Conservation (phyloP, 257 asterid genomes). For the Coffea eugenioides region DNA sequence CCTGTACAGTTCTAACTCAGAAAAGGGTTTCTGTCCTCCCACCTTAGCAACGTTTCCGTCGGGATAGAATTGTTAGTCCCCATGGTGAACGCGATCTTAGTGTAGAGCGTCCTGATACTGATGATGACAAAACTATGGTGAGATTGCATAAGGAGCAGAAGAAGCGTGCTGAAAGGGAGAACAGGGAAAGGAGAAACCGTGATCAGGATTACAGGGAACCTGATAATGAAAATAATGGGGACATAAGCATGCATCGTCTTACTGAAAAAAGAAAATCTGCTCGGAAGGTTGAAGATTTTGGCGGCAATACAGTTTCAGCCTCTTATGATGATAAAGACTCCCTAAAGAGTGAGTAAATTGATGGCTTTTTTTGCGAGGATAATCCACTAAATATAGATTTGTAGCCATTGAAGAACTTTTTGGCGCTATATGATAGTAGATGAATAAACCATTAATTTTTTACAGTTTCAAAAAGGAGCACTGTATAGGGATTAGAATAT, state of each 20-base stretch:
- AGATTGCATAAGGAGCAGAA: constrained; percentile 81
- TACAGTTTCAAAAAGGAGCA: neutral
- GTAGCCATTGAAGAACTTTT: neutral
- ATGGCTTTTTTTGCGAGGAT: constrained; percentile 8
- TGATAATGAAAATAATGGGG: constrained; percentile 66
- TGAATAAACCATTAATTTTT: neutral
- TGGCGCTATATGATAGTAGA: neutral
- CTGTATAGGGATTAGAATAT: neutral
- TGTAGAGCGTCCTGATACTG: constrained; percentile 75
- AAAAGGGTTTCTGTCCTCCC: neutral
- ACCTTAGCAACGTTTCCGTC: constrained; percentile 55
- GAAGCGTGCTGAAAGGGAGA: constrained; percentile 74
- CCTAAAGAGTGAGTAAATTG: constrained; percentile 65
- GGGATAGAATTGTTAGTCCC: constrained; percentile 65
- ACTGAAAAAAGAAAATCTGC: constrained; percentile 70
- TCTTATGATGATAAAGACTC: constrained; percentile 75
- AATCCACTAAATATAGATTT: neutral
- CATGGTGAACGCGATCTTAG: constrained; percentile 70
- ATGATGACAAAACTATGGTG: constrained; percentile 67
- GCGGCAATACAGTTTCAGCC: constrained; percentile 56
- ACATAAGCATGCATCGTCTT: constrained; percentile 54
- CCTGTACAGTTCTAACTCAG: neutral
- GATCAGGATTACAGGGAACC: constrained; percentile 72
- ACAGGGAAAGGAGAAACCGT: constrained; percentile 63
- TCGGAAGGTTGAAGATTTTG: constrained; percentile 67